Percentiles rank a stretch among this genome's conserved stretches.
These are phyloP conservation scores for Logfia minima DNA, from an alignment of 129 eudicot genomes.

Conservation along the genomic window DNA sequence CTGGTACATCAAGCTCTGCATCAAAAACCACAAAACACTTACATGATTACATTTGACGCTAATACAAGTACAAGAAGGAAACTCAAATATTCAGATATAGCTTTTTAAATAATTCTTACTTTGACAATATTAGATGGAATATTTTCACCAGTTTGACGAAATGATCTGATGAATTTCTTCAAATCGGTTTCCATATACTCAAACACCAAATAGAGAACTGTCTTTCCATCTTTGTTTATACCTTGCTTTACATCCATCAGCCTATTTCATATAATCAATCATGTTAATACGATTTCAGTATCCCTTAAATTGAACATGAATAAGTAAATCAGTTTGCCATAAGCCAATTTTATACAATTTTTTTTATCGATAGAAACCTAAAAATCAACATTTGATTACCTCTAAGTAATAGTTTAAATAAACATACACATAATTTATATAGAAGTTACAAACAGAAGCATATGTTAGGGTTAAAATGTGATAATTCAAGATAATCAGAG, in stretches of 20 bases:
- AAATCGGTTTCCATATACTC: slow-evolving; percentile 49
- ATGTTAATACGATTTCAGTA: neutral
- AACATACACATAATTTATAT: too few species aligned
- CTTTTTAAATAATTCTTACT: slow-evolving; percentile 25
- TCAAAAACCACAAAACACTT: slow-evolving; percentile 1
- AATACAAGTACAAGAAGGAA: too few species aligned
- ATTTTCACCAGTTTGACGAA: slow-evolving; percentile 46
- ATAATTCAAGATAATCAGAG: too few species aligned
- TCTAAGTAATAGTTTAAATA: too few species aligned
- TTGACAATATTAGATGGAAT: slow-evolving; percentile 56
- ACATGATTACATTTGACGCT: neutral
- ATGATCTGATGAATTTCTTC: slow-evolving; percentile 70
- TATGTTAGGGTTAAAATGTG: too few species aligned
- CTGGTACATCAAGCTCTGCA: slow-evolving; percentile 82
- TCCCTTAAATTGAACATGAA: too few species aligned
- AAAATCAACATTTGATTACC: neutral
- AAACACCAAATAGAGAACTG: slow-evolving; percentile 78
- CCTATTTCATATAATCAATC: slow-evolving; percentile 34
- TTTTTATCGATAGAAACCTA: neutral
- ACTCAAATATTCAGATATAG: too few species aligned
- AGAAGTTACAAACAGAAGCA: too few species aligned
- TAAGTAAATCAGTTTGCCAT: too few species aligned
- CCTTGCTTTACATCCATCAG: slow-evolving; percentile 86
- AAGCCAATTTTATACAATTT: too few species aligned
- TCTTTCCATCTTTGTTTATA: slow-evolving; percentile 69